Base-by-base conservation (phyloP, 768 basidiomycete genomes). In the Sporobolomyces roseus region DNA sequence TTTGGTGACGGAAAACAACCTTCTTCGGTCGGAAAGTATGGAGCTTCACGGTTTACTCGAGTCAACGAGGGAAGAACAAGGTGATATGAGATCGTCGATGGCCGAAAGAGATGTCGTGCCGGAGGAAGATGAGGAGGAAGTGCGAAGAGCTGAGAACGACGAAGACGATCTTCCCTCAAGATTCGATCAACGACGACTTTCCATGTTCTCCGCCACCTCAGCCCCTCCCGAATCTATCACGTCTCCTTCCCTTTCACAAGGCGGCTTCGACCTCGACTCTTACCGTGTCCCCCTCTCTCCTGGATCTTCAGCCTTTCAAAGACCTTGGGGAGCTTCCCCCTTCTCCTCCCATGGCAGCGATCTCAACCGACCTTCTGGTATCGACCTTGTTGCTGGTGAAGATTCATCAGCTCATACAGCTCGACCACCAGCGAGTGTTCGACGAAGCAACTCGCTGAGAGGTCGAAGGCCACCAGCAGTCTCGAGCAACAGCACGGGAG, bases 41-140 rank as follows among this genome's bases (percentile, higher is more conserved):
- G 71, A 76, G 48, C 56, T 76, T 9, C 71, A 67, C 21, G 64
- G 61, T 6, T 35, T 75, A 29, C 72, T 76, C 33, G 72, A 74
- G 38, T 35, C 21, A 30, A 58, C 70, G 30, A 50, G 71, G 52
- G 74, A 76, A 16, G 66, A 74, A 49, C 49, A 72, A 30, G 29
- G 41, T n/a, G 63, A 49, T n/a, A 32, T 70, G 17, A 63, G 62
- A 19, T 48, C 61, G 13, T 55, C 66, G n/a, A 33, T 62, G 30
- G 62, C 58, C 7, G 50, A 45, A 12, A 60, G 53, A 51, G 56
- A 61, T 5, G 54, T 62, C 32, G 61, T 65, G 27, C 58, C 63
- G 0, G 60, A 56, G 29, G 56, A 52, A 5, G 63, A 63, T 43
- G 73, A 74, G 14, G 60, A 74, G 17, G 50, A 41, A 13, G 53